Evolutionary conservation across 1,284 basidiomycete species (phyloP).

Genomic region (Tetrapyrgos nigripes): DNA sequence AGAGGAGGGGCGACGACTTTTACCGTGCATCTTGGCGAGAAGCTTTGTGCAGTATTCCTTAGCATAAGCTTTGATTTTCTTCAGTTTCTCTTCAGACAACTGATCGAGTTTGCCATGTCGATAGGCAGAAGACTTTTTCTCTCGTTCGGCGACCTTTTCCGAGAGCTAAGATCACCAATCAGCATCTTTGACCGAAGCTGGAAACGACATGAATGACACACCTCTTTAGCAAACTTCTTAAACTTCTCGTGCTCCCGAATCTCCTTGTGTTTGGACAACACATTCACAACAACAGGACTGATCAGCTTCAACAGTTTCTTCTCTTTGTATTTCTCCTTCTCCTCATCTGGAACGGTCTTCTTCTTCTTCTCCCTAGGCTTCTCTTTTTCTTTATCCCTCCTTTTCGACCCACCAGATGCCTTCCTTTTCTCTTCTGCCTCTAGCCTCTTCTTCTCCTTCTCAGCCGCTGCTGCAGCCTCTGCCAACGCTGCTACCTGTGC

Average conservation of each 20-base stretch:
- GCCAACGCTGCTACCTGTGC: slow-evolving; percentile 44
- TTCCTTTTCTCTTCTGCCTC: slow-evolving; percentile 42
- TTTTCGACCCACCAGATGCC: slow-evolving; percentile 33
- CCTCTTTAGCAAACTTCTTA: slow-evolving; percentile 97
- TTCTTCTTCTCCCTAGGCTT: slow-evolving; percentile 39
- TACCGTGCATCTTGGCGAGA: slow-evolving; percentile 61
- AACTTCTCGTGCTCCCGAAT: slow-evolving; percentile 86
- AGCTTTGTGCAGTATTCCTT: slow-evolving; percentile 87
- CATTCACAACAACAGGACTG: slow-evolving; percentile 88
- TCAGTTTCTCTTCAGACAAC: slow-evolving; percentile 85
- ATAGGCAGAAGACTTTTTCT: slow-evolving; percentile 89
- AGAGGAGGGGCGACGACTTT: slow-evolving; percentile 26
- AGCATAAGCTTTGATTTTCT: slow-evolving; percentile 93
- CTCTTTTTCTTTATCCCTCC: slow-evolving; percentile 28
- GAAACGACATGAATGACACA: slow-evolving; percentile 41
- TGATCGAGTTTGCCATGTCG: slow-evolving; percentile 72
- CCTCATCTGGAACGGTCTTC: slow-evolving; percentile 53
- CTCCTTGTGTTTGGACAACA: slow-evolving; percentile 89
- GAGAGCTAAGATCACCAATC: slow-evolving; percentile 60
- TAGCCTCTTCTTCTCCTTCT: slow-evolving; percentile 48
- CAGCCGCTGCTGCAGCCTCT: slow-evolving; percentile 46
- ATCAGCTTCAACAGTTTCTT: slow-evolving; percentile 86
- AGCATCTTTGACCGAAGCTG: background rate
- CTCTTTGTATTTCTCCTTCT: slow-evolving; percentile 77
- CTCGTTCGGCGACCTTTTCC: slow-evolving; percentile 86